These are phyloP conservation scores for Fusarium duplospermum DNA, from an alignment of 2,329 filamentous ascomycete genomes.

Conservation along the genomic window DNA sequence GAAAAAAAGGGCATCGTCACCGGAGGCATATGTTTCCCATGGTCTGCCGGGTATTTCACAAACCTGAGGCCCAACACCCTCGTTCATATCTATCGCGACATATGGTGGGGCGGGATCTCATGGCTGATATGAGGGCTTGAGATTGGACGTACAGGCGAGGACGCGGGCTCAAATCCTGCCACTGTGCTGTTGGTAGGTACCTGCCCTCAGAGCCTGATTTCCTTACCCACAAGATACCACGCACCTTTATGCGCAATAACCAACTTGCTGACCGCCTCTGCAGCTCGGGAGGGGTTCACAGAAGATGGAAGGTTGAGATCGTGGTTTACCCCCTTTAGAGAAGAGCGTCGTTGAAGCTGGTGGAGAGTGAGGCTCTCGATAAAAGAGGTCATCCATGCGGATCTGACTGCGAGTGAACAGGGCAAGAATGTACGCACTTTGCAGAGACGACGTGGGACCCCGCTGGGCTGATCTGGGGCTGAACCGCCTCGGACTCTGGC, in stretches of 20 bases:
- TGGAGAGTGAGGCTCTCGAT: not conserved
- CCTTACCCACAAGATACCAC: not conserved
- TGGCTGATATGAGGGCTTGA: not conserved
- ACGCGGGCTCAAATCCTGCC: not conserved
- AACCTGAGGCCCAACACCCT: not conserved
- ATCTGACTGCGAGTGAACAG: not conserved
- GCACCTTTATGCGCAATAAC: not conserved
- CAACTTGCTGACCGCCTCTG: not conserved
- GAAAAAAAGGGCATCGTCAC: not conserved
- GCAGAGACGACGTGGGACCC: not conserved
- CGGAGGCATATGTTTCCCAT: not conserved
- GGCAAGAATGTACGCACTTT: constrained; percentile 9
- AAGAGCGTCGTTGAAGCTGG: not conserved
- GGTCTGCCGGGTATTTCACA: not conserved
- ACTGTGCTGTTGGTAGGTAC: not conserved
- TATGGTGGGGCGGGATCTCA: not conserved
- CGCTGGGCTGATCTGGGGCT: not conserved
- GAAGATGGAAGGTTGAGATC: not conserved
- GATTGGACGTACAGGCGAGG: not conserved
- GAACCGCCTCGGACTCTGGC: not conserved
- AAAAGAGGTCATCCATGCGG: not conserved
- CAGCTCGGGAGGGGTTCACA: not conserved
- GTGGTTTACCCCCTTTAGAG: not conserved
- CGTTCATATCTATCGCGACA: not conserved
- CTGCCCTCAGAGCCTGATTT: not conserved